These are phyloP conservation scores for Trichoderma cornu-damae DNA, from an alignment of 2,329 filamentous ascomycete genomes.

Conservation along the genomic window DNA sequence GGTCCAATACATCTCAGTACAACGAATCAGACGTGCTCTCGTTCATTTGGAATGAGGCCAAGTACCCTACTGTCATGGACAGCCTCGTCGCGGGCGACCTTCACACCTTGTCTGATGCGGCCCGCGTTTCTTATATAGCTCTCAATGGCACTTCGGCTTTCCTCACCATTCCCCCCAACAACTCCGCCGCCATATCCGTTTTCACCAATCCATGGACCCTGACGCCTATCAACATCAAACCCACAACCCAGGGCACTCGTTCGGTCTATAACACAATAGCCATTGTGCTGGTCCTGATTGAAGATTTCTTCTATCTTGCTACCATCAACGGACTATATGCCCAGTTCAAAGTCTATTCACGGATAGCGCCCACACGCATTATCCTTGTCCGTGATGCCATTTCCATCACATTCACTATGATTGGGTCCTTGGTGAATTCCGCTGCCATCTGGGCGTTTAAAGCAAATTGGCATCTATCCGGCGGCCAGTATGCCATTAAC, in stretches of 20 bases:
- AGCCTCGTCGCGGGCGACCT: slow-evolving; percentile 19
- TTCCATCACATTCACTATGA: slow-evolving; percentile 21
- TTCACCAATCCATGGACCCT: slow-evolving; percentile 25
- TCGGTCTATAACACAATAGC: slow-evolving; percentile 26
- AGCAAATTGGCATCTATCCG: slow-evolving; percentile 19
- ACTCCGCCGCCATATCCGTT: slow-evolving; percentile 19
- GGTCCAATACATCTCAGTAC: slow-evolving; percentile 17
- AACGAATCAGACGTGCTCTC: slow-evolving; percentile 20
- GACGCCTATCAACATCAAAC: slow-evolving; percentile 23
- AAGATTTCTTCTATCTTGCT: slow-evolving; percentile 26
- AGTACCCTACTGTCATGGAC: slow-evolving; percentile 21
- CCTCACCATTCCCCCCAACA: slow-evolving; percentile 18
- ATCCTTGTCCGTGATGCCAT: slow-evolving; percentile 21
- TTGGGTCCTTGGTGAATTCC: slow-evolving; percentile 20
- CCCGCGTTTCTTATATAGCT: slow-evolving; percentile 20
- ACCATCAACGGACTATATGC: slow-evolving; percentile 24
- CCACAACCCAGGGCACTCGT: slow-evolving; percentile 24
- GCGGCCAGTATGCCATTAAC: slow-evolving; percentile 20
- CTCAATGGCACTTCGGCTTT: slow-evolving; percentile 21
- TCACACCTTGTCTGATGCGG: slow-evolving; percentile 16
- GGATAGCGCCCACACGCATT: slow-evolving; percentile 15
- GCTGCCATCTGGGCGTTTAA: slow-evolving; percentile 21
- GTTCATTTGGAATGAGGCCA: slow-evolving; percentile 24
- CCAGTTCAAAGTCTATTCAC: slow-evolving; percentile 23
- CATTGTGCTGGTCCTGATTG: slow-evolving; percentile 25